phyloP scores from a whole-genome alignment of 2,329 filamentous ascomycete genomes.

The Colletotrichum sp. region DNA sequence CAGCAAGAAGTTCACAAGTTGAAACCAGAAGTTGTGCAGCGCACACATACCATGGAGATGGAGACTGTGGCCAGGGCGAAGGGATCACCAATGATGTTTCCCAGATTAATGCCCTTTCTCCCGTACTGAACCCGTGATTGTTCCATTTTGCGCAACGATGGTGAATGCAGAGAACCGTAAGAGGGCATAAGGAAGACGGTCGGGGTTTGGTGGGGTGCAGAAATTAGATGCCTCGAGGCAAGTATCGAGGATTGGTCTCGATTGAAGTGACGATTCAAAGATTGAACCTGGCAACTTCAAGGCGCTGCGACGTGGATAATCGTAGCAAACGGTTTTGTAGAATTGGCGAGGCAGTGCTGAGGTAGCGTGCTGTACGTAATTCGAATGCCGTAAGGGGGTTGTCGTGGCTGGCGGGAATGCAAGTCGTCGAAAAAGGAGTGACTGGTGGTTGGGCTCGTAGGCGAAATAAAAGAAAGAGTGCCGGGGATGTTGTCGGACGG shows the following conservation, averaged over 20 bases:
- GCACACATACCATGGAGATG: constrained; percentile 78
- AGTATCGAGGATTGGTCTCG: background rate
- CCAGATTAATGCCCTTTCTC: constrained; percentile 71
- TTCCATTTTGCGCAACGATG: constrained; percentile 84
- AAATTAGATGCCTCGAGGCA: constrained; percentile 10
- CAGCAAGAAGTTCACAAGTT: background rate
- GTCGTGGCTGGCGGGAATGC: constrained; percentile 16
- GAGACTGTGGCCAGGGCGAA: constrained; percentile 95
- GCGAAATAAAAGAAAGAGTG: background rate
- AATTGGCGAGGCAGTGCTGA: background rate
- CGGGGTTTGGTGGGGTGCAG: background rate
- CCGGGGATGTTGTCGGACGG: background rate
- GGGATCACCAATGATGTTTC: constrained; percentile 93
- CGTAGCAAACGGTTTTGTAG: background rate
- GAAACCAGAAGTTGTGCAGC: background rate
- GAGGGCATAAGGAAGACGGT: constrained; percentile 67
- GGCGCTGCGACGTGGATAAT: background rate
- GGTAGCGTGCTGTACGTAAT: constrained; percentile 3
- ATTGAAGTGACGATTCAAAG: background rate
- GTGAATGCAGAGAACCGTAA: constrained; percentile 75
- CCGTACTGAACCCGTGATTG: constrained; percentile 63
- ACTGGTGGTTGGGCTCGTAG: constrained; percentile 18
- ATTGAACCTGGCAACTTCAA: background rate
- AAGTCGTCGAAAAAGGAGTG: constrained; percentile 18
- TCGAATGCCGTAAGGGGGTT: constrained; percentile 15